These are phyloP conservation scores for Lonicera japonica DNA, from an alignment of 129 eudicot genomes.

Conservation along the genomic window DNA sequence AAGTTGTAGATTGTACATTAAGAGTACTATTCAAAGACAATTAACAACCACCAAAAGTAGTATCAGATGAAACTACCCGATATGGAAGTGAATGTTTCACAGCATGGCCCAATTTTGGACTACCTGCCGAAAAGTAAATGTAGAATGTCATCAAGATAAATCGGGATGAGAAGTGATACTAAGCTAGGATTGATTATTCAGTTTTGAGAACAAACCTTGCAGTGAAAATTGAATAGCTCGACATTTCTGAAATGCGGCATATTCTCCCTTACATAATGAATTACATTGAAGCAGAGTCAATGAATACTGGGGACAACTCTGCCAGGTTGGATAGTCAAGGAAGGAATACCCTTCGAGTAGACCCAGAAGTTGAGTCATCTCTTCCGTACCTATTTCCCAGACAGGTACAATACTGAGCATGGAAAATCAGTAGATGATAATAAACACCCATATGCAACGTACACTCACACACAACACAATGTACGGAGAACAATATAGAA, in stretches of 20 bases:
- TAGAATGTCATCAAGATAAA: background rate
- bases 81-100: constrained; percentile 22
- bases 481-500: too few relatives aligned
- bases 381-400: background rate
- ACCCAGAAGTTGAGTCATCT: constrained; percentile 24
- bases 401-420: constrained; percentile 1
- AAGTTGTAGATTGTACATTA: background rate
- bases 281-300: constrained; percentile 16
- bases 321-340: background rate
- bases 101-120: constrained; percentile 25
- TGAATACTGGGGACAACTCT: constrained; percentile 11
- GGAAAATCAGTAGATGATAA: background rate
- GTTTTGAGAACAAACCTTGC: constrained; percentile 23
- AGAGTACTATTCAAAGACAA: background rate
- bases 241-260: constrained; percentile 17
- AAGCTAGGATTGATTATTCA: background rate
- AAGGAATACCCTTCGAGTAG: constrained; percentile 4
- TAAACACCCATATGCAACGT: background rate
- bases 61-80: constrained; percentile 30
- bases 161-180: background rate
- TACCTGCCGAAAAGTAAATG: constrained; percentile 23
- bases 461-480: too few relatives aligned
- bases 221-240: constrained; percentile 14
- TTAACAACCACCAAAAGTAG: background rate
- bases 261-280: constrained; percentile 13